Evolutionary conservation across 345 rosid species (phyloP), one percentile per base, ranked within the genome.

Genomic region (Limnanthes douglasii): DNA sequence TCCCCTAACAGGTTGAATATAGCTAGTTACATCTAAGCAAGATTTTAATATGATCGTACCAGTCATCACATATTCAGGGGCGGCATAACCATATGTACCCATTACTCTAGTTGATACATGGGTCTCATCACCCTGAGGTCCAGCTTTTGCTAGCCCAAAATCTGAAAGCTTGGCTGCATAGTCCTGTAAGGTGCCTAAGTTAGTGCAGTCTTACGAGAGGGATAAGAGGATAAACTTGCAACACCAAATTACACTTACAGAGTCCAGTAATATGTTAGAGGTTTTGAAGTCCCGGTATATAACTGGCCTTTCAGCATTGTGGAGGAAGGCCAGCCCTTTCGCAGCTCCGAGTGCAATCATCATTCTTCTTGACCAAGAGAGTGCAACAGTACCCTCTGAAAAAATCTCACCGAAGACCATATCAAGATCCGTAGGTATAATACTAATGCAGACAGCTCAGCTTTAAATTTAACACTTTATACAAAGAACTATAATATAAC

Each of bases 321-420:
- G 98, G 35, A 88, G 95, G 64, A 83, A 83, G 42, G 95, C 92
- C 51, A 90, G 94, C 18, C 98, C 95, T 69, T 90, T 83, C 8
- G 98, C 95, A 46, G 94, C 98, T 28, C 98, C 98, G 40, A 90
- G 71, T 53, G 95, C 92, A 68, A 90, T 80, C 98, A 77, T 84
- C 95, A 84, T 77, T 60, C 95, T 76, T 39, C 57, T 79, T 28
- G 79, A 75, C 95, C 95, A 84, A 46, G 92, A 41, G 25, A 84
- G 56, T 7, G 86, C 72, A 77, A 57, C 64, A 54, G 79, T 72
- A 21, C 86, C 78, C 60, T 79, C 94, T 83, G 72, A 45, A 66
- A 32, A n/a, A n/a, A 34, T 48, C 45, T 15, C 59, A 48, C 14
- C 48, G 50, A 46, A 64, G 54, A 20, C 11, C 18, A 40, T 23